Percentiles rank a stretch among this genome's conserved stretches.
Evolutionary conservation across 164 flowering plant genomes (phyloP).

Genomic region (Macadamia tetraphylla): DNA sequence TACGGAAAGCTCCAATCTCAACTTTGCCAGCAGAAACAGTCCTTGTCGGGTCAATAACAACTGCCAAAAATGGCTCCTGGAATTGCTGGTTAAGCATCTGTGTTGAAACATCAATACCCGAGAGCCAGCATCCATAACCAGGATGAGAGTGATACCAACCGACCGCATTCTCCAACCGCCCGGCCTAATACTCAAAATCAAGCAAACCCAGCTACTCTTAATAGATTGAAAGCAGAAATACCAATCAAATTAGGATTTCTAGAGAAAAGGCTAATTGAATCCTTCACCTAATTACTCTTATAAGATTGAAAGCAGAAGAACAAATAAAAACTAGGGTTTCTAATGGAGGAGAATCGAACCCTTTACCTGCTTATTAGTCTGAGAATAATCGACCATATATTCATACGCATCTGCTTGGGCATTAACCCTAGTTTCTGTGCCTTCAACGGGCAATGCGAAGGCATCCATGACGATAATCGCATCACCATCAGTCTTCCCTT

Average conservation of each 20-base stretch:
- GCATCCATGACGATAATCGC: slow-evolving; percentile 96
- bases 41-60: slow-evolving; percentile 96
- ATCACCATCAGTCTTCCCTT: slow-evolving; percentile 93
- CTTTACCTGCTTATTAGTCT: slow-evolving; percentile 81
- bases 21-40: slow-evolving; percentile 98
- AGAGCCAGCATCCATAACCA: slow-evolving; percentile 99
- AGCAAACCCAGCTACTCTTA: no score
- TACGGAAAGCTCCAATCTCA: slow-evolving; percentile 95
- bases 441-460: slow-evolving; percentile 96
- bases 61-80: slow-evolving; percentile 96
- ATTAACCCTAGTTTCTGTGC: slow-evolving; percentile 98
- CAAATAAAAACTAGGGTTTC: no score
- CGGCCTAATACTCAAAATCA: slow-evolving; percentile 47
- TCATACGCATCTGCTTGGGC: slow-evolving; percentile 99
- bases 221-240: no score
- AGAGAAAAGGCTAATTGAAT: no score
- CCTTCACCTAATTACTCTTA: no score
- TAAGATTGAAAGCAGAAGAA: no score
- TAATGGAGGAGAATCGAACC: no score
- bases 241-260: no score
- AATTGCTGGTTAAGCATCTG: slow-evolving; percentile 94
- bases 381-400: slow-evolving; percentile 97
- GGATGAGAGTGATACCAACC: slow-evolving; percentile 99
- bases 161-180: slow-evolving; percentile 92
- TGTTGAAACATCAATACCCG: slow-evolving; percentile 93